Evolutionary conservation across 352 stramenopile species (phyloP), one percentile per base, ranked within the genome.

Genomic region (Aphanomyces astaci): DNA sequence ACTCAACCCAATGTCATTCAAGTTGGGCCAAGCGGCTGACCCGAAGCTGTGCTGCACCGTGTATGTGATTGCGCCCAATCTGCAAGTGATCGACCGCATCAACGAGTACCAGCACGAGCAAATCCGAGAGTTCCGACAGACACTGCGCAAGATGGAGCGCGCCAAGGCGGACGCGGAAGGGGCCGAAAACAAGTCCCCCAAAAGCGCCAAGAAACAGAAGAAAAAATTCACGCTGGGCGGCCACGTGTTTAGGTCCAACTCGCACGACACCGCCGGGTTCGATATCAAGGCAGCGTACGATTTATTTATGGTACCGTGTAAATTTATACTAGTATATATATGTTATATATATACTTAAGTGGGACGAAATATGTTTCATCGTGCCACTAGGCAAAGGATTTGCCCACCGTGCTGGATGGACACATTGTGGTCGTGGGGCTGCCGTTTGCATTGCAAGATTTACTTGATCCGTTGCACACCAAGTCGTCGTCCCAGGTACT

Each of bases 31-130:
- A 0, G 89, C 81, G 0, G 81, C 84, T 1, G 84, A 92, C 36
- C 84, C 84, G 3, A 90, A 88, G 43, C 31, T 89, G 45, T 92
- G 84, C 67, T 90, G 84, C 71, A 92, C 90, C 40, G 78, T 92
- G 22, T 92, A 89, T 53, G 81, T 79, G 1, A 80, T 92, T 39
- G 82, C 82, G 10, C 87, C 87, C 53, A 73, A 75, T 2, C 63
- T 86, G 7, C 76, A 70, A 4, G 76, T 80, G 0, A 77, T 92
- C 17, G 82, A 89, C 65, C 68, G 73, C 15, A 74, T 90, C 27
- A 69, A 78, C 27, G 74, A 85, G 56, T 89, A 90, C 64, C 80
- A 81, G 4, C 79, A 77, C 0, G 84, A 92, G 27, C 82, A 90
- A 54, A 81, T 92, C 25, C 66, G 90, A 13, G 87, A 79, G 25